Evolutionary conservation across 495 filamentous ascomycete genomes (phyloP), one percentile per base, ranked within the genome.

Genomic region (Aspergillus hancockii): DNA sequence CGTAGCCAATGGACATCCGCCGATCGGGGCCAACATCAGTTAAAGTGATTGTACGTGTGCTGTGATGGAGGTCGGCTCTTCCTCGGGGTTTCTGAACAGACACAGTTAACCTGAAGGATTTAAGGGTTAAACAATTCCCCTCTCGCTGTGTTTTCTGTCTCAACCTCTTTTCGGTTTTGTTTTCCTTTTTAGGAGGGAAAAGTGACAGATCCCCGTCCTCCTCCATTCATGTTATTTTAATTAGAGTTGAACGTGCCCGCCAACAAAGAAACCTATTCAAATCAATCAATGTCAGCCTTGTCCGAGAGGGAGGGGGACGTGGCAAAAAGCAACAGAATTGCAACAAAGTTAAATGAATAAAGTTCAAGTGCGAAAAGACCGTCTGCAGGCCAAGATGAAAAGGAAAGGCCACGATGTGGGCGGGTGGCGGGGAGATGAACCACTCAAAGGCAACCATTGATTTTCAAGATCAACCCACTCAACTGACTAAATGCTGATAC

Each of bases 1-100:
- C 36, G 45, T 18, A 54, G 46, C 58, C 45, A 60, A 55, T 60
- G 32, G 58, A 32, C 28, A 46, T 30, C 52, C 47, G 52, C 18
- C 36, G 22, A 55, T 51, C 43, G 30, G 45, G 45, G 21, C 2
- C 21, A n/a, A 50, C 16, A 18, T 9, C 23, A n/a, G 2, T 7
- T 43, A 43, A 8, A 14, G 8, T 5, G 32, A 50, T n/a, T 30
- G 18, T 38, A 43, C 4, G 19, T 21, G 21, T 10, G 18, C 10
- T 21, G 55, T 30, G 16, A 31, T 36, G 32, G 25, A 22, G 31
- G 13, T 47, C 53, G 41, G 40, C 25, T 55, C 53, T 55, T 55
- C 43, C 43, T 47, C 43, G 43, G 43, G 19, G 43, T 21, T 47
- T n/a, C 38, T 18, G 3, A 41, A 7, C 12, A n/a, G 16, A 6